phyloP scores from a whole-genome alignment of 1,284 basidiomycete species.

The Fomitopsis palustris region DNA sequence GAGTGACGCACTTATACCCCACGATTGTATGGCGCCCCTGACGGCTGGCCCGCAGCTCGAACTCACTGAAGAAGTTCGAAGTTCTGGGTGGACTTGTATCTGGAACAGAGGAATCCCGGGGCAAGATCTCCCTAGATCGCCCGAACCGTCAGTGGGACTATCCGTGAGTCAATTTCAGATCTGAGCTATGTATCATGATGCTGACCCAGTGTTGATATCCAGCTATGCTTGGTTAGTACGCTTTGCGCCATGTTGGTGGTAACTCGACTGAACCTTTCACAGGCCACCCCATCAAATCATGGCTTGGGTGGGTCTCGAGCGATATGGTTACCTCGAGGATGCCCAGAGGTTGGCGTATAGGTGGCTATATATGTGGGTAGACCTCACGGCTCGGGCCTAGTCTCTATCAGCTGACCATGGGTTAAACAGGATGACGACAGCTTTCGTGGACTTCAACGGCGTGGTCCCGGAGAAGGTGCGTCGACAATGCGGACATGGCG shows the following conservation, averaged over 20 bases:
- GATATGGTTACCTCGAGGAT: constrained; percentile 94
- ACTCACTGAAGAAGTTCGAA: constrained; percentile 93
- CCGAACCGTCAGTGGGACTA: constrained; percentile 99
- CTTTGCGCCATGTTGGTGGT: constrained; percentile 5
- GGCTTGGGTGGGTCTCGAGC: constrained; percentile 95
- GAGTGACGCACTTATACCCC: constrained; percentile 31
- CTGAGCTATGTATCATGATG: constrained; percentile 15
- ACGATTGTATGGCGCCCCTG: constrained; percentile 8
- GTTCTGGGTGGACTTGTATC: constrained; percentile 94
- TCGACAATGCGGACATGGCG: background rate
- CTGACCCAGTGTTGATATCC: constrained; percentile 6
- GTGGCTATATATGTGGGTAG: constrained; percentile 89
- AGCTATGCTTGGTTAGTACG: constrained; percentile 61
- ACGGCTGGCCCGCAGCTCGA: constrained; percentile 45
- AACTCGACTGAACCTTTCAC: constrained; percentile 24
- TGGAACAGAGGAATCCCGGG: constrained; percentile 95
- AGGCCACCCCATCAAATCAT: constrained; percentile 98
- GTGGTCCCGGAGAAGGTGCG: constrained; percentile 92
- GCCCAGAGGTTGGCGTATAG: constrained; percentile 92
- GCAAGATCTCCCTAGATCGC: constrained; percentile 90
- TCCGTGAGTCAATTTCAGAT: constrained; percentile 51
- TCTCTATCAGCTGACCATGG: background rate
- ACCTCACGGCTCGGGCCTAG: background rate
- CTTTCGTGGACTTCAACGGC: constrained; percentile 94
- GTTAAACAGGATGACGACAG: constrained; percentile 77